These are phyloP conservation scores for Megacollybia marginata DNA, from an alignment of 768 basidiomycete genomes.

Conservation along the genomic window DNA sequence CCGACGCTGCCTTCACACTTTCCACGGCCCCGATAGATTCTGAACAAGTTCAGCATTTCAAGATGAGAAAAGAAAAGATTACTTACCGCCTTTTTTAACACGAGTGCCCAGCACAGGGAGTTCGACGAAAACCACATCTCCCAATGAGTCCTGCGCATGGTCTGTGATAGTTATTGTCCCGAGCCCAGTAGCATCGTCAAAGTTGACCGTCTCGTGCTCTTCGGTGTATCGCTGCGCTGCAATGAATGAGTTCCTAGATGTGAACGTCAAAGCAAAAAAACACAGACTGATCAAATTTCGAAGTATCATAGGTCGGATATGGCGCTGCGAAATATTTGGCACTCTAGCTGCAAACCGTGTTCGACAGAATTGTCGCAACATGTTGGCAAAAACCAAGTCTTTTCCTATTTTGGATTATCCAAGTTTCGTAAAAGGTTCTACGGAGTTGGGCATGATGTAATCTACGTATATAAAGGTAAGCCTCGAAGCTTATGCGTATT, in stretches of 20 bases:
- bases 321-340: background rate
- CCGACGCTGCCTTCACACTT: slow-evolving; percentile 94
- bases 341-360: background rate
- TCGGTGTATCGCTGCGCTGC: slow-evolving; percentile 73
- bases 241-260: background rate
- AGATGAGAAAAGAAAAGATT: background rate
- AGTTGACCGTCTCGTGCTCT: slow-evolving; percentile 83
- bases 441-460: slow-evolving; percentile 1
- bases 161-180: slow-evolving; percentile 85
- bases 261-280: background rate
- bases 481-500: slow-evolving; percentile 15
- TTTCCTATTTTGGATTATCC: background rate
- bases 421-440: background rate
- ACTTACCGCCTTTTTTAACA: slow-evolving; percentile 70
- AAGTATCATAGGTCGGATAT: background rate
- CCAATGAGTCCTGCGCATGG: slow-evolving; percentile 85
- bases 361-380: background rate
- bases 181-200: slow-evolving; percentile 68
- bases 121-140: slow-evolving; percentile 97
- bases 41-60: slow-evolving; percentile 17
- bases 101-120: slow-evolving; percentile 59
- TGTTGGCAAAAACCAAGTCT: background rate
- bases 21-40: slow-evolving; percentile 89
- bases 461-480: background rate
- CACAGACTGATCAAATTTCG: background rate